Percentiles rank a stretch among this genome's conserved stretches.
Conservation (phyloP, 129 eudicot genomes). For the Rutidosis leptorrhynchoides region DNA sequence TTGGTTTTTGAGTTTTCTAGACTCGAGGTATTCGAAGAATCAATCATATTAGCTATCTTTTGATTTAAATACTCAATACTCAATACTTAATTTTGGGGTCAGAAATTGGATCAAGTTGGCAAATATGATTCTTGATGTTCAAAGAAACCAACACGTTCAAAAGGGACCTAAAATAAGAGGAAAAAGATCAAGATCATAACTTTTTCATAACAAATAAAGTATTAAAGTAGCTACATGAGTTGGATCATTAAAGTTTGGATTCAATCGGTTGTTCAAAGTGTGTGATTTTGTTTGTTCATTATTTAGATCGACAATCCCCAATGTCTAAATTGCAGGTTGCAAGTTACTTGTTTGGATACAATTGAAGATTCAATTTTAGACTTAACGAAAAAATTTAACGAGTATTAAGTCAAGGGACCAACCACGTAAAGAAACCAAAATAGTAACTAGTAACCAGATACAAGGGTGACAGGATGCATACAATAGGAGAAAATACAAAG, state of each 20-base stretch:
- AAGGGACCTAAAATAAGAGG: constrained; percentile 25
- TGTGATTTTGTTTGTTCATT: no score
- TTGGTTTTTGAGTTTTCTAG: background rate
- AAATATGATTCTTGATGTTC: constrained; percentile 21
- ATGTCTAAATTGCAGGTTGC: no score
- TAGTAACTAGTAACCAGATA: no score
- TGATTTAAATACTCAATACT: constrained; percentile 8
- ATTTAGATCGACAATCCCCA: no score
- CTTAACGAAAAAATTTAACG: no score
- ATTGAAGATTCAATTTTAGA: no score
- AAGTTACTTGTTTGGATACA: no score
- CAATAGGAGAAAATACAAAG: no score
- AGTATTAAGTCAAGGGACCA: no score
- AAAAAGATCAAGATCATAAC: constrained; percentile 33
- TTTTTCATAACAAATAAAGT: constrained; percentile 16
- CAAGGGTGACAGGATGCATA: no score
- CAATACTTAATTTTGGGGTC: constrained; percentile 5
- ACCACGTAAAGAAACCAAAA: no score
- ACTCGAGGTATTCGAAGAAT: background rate
- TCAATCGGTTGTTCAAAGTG: no score
- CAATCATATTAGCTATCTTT: background rate
- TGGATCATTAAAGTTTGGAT: constrained; percentile 43
- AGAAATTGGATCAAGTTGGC: constrained; percentile 28
- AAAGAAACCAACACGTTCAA: constrained; percentile 19
- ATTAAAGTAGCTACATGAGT: constrained; percentile 36